Percentiles rank a stretch among this genome's conserved stretches.
Conservation (phyloP, 2,329 filamentous ascomycete genomes). For the Acephala macrosclerotiorum region DNA sequence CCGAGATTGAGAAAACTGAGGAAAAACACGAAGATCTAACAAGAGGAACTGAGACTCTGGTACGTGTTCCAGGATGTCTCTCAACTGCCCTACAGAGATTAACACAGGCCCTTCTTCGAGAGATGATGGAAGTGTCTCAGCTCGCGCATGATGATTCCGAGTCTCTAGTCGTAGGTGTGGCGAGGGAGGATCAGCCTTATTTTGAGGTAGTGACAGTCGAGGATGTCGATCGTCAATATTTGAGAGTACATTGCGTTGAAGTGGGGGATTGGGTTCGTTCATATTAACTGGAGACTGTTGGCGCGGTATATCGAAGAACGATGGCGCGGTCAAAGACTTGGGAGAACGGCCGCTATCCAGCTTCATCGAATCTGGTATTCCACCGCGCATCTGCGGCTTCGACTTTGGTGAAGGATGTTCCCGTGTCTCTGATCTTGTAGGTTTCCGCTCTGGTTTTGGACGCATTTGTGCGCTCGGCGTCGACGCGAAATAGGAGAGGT, state of each 20-base stretch:
- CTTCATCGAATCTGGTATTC: constrained; percentile 47
- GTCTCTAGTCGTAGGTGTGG: constrained; percentile 41
- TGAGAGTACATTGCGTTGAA: constrained; percentile 37
- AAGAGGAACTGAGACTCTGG: constrained; percentile 59
- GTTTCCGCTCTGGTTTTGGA: constrained; percentile 35
- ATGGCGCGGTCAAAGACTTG: constrained; percentile 31
- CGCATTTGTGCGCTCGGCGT: constrained; percentile 35
- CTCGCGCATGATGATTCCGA: constrained; percentile 43
- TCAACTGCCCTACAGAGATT: constrained; percentile 62
- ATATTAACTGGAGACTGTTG: constrained; percentile 55
- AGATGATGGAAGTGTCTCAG: constrained; percentile 61
- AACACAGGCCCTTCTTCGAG: constrained; percentile 57
- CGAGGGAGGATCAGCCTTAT: constrained; percentile 51
- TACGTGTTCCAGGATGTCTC: constrained; percentile 58
- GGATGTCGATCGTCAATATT: constrained; percentile 58
- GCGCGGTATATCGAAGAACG: constrained; percentile 52
- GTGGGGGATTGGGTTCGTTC: constrained; percentile 40
- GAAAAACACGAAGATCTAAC: constrained; percentile 86
- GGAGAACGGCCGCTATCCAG: constrained; percentile 43
- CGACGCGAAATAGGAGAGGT: constrained; percentile 55
- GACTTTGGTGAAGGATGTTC: constrained; percentile 37
- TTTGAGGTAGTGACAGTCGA: constrained; percentile 61
- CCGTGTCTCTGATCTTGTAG: constrained; percentile 33
- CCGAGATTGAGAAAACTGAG: constrained; percentile 78
- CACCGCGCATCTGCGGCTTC: constrained; percentile 27